Percentiles rank a stretch among this genome's conserved stretches.
Evolutionary conservation across 2,329 filamentous ascomycete species (phyloP).

Genomic region (Chaetomium olivaceum): DNA sequence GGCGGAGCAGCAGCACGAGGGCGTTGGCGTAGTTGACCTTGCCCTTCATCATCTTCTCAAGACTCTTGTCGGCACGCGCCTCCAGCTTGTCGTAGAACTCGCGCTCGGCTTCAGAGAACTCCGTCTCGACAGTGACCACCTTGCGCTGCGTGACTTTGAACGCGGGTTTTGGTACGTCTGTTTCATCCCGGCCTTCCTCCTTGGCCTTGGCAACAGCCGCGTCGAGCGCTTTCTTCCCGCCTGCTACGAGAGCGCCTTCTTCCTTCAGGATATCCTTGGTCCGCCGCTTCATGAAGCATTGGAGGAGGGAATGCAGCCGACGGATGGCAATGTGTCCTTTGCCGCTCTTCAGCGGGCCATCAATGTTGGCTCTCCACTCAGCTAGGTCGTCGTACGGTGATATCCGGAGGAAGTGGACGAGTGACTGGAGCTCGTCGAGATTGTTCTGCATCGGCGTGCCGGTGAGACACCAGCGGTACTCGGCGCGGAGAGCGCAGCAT

Average conservation of each 20-base stretch:
- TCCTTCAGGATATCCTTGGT: conserved; percentile 96
- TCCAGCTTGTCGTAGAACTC: conserved; percentile 84
- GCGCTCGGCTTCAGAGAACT: conserved; percentile 78
- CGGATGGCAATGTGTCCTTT: conserved; percentile 86
- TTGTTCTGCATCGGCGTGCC: conserved; percentile 99
- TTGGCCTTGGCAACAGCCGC: conserved; percentile 44
- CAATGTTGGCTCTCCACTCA: conserved; percentile 91
- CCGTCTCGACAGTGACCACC: conserved; percentile 74
- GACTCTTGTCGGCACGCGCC: conserved; percentile 78
- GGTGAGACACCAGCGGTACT: conserved; percentile 94
- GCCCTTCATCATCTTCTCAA: conserved; percentile 84
- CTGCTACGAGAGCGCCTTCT: conserved; percentile 76
- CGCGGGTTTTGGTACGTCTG: conserved; percentile 55
- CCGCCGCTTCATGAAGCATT: conserved; percentile 97
- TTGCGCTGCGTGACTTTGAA: conserved; percentile 94
- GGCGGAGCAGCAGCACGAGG: conserved; percentile 82
- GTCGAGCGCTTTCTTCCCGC: conserved; percentile 58
- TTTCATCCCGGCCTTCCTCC: conserved; percentile 48
- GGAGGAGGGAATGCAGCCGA: conserved; percentile 78
- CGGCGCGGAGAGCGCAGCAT: conserved; percentile 77
- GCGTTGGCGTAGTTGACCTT: conserved; percentile 90
- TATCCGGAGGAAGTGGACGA: conserved; percentile 90
- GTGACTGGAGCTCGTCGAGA: conserved; percentile 89
- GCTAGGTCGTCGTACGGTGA: conserved; percentile 84
- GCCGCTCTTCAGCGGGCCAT: conserved; percentile 83